Evolutionary conservation across 176 grass and related monocot species (phyloP), one percentile per base, ranked within the genome.

Genomic region (Oryza punctata): DNA sequence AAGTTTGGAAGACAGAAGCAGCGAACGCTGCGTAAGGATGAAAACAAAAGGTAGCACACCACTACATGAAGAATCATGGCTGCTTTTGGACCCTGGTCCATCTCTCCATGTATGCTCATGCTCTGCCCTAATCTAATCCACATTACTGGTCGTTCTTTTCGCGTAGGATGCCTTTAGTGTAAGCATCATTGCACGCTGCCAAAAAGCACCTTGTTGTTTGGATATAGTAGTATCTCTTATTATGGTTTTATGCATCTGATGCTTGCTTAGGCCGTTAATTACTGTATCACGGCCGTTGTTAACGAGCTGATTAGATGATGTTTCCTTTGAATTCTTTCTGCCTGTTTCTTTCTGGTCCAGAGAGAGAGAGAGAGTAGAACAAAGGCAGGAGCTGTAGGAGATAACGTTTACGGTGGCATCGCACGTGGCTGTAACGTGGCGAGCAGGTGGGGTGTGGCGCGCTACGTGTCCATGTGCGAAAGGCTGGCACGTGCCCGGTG

Each of bases 371-470:
- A 60, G 54, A 4, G 6, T 7, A 57, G 43, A 7, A 21, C 18
- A 57, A 21, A 21, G 50, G 50, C 50, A n/a, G 57, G 57, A 61
- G 57, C 52, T 21, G 19, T 19, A 57, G 57, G 24, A 13, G 66
- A 52, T 54, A 33, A n/a, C 14, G 69, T 35, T 47, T 78, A 18
- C 30, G 57, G 76, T 7, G 73, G 68, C 70, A 15, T 18, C 21
- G 83, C 88, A 89, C 88, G 88, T 85, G 82, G 65, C 41, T 28
- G 88, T 44, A 85, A 89, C 87, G 82, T 85, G 88, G 65, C 1
- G 49, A 23, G 72, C 72, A 28, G 69, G 37, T 66, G 68, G 68
- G 35, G 35, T n/a, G 44, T 78, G 80, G 32, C 3, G 15, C 0
- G 61, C 29, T 30, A 25, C 71, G 72, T 71, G 77, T 71, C 38